Base-by-base conservation (phyloP, 768 basidiomycete species). In the Tephrocybe rancida region DNA sequence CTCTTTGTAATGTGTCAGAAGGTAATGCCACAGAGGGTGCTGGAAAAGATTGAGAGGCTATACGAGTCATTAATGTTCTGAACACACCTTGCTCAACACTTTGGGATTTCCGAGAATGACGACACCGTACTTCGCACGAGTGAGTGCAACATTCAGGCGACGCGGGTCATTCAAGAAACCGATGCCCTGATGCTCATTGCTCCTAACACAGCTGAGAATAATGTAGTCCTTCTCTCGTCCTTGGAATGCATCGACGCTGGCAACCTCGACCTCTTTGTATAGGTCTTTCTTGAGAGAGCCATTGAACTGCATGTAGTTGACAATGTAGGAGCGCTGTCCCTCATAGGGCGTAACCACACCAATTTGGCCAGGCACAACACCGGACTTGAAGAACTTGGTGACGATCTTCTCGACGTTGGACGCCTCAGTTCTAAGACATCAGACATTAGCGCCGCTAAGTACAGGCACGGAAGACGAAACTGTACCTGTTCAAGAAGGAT, bases 81-180 rank as follows among this genome's bases (percentile, higher is more conserved):
- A 50, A 63, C 79, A 35, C 59, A 93, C 96, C 88, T 98, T 99
- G 87, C 94, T 97, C 44, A 99, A 76, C 51, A 99, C 96, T 70
- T 98, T 98, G 3, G 97, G 97, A 69, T 99, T 99, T n/a, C 97
- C 97, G n/a, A 99, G 80, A 63, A 99, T 98, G 45, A 99, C 97
- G 8, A 96, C 89, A 2, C 97, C 97, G 67, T 98, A 99, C 70
- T 98, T 98, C 35, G 97, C 96, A 57, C 97, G 83, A 1, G 97
- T 98, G 39, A 99, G 80, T 22, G 97, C 97, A 44, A 99, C 97
- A 64, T 99, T 99, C 62, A 99, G 72, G 50, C 97, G 86, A 58
- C 97, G 78, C 6, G 97, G 97, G 69, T 99, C 97, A 63, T 96
- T 98, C 76, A 99, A 82, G 82, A 99, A 99, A 42, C 97, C 97